Conservation (phyloP, 108 stramenopile genomes). For the Stephanodiscus triporus region DNA sequence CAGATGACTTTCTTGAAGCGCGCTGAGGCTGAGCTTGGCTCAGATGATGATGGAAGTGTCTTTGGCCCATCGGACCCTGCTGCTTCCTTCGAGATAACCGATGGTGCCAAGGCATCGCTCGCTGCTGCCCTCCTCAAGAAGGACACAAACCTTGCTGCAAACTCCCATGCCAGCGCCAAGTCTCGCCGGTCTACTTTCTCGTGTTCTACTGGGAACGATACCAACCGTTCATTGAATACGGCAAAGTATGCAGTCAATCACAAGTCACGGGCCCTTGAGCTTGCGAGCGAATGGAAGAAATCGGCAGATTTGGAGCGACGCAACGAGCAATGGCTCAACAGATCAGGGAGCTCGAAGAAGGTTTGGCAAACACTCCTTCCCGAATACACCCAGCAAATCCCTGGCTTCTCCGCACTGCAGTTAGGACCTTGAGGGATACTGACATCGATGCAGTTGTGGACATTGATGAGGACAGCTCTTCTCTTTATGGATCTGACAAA, state of each 20-base stretch:
- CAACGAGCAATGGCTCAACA: no score
- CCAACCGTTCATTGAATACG: background rate
- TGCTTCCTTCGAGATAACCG: background rate
- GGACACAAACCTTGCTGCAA: background rate
- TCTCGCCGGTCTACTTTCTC: background rate
- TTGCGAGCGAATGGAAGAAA: background rate
- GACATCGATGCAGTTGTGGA: no score
- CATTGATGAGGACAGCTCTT: no score
- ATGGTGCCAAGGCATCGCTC: background rate
- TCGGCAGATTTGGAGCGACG: no score
- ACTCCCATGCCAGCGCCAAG: background rate
- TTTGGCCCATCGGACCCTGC: background rate
- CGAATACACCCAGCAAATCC: no score
- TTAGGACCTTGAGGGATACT: no score
- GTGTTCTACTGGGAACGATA: background rate
- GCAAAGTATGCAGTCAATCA: background rate
- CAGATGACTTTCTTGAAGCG: background rate
- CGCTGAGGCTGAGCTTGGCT: background rate
- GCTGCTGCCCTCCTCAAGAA: background rate
- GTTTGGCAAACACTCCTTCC: no score
- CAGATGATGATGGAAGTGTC: background rate
- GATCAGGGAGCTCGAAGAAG: no score
- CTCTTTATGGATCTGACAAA: no score
- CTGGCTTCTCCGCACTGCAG: no score
- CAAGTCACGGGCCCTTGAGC: background rate